Conservation (phyloP, 441 rosid species). For the Macaranga tanarius region DNA sequence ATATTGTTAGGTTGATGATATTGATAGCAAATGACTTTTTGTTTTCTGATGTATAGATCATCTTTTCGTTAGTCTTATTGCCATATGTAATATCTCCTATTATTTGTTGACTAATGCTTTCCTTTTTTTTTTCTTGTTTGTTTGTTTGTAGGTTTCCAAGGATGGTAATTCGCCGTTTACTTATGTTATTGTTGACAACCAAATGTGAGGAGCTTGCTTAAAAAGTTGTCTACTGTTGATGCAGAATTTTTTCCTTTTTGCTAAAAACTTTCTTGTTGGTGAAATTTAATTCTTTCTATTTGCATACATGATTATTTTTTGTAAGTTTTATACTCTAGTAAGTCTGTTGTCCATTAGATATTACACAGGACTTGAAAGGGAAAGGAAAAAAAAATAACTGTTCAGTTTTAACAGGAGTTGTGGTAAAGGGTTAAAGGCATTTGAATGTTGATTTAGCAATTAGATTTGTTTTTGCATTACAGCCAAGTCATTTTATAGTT, state of each 20-base stretch:
- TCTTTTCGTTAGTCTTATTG: neutral
- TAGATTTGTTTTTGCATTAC: neutral
- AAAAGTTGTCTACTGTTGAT: neutral
- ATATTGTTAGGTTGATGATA: no score
- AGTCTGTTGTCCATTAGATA: neutral
- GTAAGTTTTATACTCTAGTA: neutral
- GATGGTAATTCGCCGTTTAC: conserved; percentile 86
- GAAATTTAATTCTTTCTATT: no score
- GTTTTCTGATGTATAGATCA: neutral
- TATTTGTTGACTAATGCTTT: conserved; percentile 3
- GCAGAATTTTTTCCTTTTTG: neutral
- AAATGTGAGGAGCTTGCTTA: conserved; percentile 51
- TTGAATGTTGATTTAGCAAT: neutral
- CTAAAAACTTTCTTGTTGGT: no score
- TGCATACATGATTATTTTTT: neutral
- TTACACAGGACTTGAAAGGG: neutral
- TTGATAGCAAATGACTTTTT: no score
- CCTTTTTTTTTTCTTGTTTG: conserved; percentile 11
- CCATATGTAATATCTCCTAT: conserved; percentile 5
- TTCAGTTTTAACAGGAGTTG: neutral
- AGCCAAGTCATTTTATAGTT: neutral
- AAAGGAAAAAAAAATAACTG: neutral
- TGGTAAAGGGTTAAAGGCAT: neutral
- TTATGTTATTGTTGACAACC: conserved; percentile 70
- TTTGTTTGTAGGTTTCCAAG: conserved; percentile 57